phyloP scores from a whole-genome alignment of 192 early-diverging fungal species.

The Funneliformis geosporum region DNA sequence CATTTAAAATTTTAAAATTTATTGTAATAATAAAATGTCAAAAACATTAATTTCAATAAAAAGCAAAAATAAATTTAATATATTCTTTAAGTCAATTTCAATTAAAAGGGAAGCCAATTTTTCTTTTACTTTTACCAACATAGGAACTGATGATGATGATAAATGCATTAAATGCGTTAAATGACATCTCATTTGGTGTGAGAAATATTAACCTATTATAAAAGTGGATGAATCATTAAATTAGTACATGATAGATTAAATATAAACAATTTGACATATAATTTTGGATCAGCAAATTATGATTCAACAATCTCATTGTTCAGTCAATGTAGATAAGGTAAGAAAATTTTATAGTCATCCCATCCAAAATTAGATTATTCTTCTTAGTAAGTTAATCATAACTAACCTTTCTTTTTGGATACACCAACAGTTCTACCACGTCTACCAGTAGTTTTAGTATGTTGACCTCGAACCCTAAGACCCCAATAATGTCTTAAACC shows the following conservation, averaged over 20 bases:
- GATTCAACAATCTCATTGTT: neutral
- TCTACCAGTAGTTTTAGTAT: conserved; percentile 99
- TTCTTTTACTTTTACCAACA: too few species aligned
- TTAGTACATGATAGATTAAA: neutral
- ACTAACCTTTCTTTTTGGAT: conserved; percentile 88
- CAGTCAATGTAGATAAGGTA: neutral
- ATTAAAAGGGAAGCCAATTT: too few species aligned
- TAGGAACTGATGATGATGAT: too few species aligned
- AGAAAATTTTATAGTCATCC: neutral
- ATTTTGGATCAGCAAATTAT: neutral
- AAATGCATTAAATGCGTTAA: too few species aligned
- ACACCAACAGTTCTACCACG: conserved; percentile 96
- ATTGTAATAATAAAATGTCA: neutral
- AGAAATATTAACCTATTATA: too few species aligned
- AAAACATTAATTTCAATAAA: neutral
- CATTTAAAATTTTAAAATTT: neutral
- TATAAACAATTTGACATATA: neutral
- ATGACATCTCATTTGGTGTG: too few species aligned
- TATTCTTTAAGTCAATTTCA: too few species aligned
- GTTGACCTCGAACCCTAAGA: conserved; percentile 99
- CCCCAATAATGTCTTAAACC: conserved; percentile 99
- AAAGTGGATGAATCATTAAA: too few species aligned
- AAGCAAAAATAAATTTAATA: neutral
- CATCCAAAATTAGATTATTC: neutral
- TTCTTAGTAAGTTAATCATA: neutral